These are phyloP conservation scores for Pisolithus sp. DNA, from an alignment of 768 basidiomycete species.

Conservation along the genomic window DNA sequence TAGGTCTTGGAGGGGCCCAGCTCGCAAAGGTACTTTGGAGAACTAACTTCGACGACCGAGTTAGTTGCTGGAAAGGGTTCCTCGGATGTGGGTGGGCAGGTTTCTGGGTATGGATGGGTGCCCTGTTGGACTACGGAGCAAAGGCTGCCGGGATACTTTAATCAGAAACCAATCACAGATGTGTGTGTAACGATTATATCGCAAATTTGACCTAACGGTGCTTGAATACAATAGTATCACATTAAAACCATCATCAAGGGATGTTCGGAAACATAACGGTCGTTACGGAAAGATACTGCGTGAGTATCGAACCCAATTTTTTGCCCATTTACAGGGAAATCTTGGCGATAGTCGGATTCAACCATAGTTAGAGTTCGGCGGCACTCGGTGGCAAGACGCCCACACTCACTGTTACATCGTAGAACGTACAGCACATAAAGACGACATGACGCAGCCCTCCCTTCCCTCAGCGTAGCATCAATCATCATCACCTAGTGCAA, in stretches of 20 bases:
- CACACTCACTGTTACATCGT: no score
- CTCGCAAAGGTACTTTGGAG: constrained; percentile 66
- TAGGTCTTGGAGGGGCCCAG: constrained; percentile 67
- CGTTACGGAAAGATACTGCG: no score
- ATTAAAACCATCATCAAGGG: neutral
- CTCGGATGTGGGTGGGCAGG: constrained; percentile 84
- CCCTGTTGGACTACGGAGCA: constrained; percentile 57
- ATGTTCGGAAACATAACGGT: neutral
- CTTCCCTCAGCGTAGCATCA: no score
- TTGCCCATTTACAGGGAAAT: no score
- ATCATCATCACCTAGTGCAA: no score
- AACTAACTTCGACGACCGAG: constrained; percentile 70
- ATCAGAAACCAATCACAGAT: neutral
- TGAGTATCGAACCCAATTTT: no score
- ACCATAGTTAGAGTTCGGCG: no score
- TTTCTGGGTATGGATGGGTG: constrained; percentile 82
- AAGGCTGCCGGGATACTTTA: constrained; percentile 10
- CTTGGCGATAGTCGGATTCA: no score
- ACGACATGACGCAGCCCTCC: no score
- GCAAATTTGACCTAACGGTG: neutral
- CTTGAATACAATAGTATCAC: no score
- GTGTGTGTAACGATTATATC: neutral
- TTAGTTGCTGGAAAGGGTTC: constrained; percentile 89
- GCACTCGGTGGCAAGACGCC: no score
- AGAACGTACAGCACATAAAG: no score